These are phyloP conservation scores for Saccharum spontaneum DNA, from an alignment of 176 grass and related monocot species.

Conservation along the genomic window DNA sequence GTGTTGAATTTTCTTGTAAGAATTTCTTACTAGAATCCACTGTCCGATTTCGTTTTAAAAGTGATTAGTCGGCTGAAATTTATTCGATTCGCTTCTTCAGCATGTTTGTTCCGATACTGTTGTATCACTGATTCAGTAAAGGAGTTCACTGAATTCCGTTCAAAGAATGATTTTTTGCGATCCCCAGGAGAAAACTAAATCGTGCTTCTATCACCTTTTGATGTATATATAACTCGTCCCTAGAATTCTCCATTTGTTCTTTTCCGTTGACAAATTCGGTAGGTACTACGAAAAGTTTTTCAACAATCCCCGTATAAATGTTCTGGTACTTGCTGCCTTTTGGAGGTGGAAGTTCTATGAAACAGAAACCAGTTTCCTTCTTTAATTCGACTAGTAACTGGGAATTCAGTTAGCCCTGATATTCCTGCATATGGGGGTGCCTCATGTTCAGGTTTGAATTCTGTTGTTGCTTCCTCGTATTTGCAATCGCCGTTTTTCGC, in stretches of 20 bases:
- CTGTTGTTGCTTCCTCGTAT: not conserved
- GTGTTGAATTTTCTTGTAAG: not conserved
- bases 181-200: not conserved
- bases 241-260: not conserved
- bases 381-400: not conserved
- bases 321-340: constrained; percentile 4
- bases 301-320: not conserved
- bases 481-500: not conserved
- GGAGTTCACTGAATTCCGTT: constrained; percentile 1
- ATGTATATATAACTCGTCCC: not conserved
- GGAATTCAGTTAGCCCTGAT: not conserved
- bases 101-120: not conserved
- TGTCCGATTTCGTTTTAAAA: not conserved
- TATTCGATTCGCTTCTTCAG: not conserved
- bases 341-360: not conserved
- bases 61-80: not conserved
- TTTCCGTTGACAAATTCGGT: not conserved
- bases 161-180: not conserved
- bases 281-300: not conserved
- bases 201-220: not conserved
- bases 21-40: not conserved
- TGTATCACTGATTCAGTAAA: not conserved
- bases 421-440: not conserved
- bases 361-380: not conserved
- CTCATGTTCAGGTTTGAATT: constrained; percentile 6